Evolutionary conservation across 1,284 basidiomycete species (phyloP).

Genomic region (Omphalotus olearius): DNA sequence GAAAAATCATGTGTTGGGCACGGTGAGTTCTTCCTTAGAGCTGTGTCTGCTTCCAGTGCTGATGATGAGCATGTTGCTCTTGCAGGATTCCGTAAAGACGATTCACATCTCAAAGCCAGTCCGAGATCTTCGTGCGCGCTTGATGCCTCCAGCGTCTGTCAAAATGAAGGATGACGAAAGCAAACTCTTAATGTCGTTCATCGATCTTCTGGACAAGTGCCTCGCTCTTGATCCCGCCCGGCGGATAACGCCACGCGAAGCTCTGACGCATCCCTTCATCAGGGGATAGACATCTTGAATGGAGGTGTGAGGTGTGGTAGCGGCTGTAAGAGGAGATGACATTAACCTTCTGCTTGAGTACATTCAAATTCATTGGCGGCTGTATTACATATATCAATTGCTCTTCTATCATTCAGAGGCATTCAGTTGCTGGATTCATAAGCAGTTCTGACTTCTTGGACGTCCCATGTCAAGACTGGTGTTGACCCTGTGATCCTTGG

Average conservation of each 20-base stretch:
- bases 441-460: too few species aligned
- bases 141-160: conserved; percentile 76
- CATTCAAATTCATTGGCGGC: too few species aligned
- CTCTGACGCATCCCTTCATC: conserved; percentile 85
- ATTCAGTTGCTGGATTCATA: too few species aligned
- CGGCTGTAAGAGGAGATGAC: too few species aligned
- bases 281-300: conserved; percentile 39
- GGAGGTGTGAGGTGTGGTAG: too few species aligned
- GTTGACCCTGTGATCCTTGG: too few species aligned
- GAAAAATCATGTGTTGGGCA: conserved; percentile 77
- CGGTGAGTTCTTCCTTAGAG: conserved; percentile 47
- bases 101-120: conserved; percentile 83
- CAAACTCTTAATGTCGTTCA: conserved; percentile 78
- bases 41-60: conserved; percentile 3
- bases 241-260: conserved; percentile 85
- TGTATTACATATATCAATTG: too few species aligned
- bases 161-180: conserved; percentile 88
- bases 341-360: too few species aligned
- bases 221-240: conserved; percentile 87
- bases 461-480: too few species aligned
- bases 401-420: too few species aligned
- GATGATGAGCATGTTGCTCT: conserved; percentile 7
- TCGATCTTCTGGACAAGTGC: conserved; percentile 92
- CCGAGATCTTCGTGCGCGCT: conserved; percentile 75
- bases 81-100: conserved; percentile 76